A percentile compares a stretch with the other conserved stretches of the same genome.
Evolutionary conservation across 169 alveolate genomes (phyloP).

Genomic region (Neospora caninum): DNA sequence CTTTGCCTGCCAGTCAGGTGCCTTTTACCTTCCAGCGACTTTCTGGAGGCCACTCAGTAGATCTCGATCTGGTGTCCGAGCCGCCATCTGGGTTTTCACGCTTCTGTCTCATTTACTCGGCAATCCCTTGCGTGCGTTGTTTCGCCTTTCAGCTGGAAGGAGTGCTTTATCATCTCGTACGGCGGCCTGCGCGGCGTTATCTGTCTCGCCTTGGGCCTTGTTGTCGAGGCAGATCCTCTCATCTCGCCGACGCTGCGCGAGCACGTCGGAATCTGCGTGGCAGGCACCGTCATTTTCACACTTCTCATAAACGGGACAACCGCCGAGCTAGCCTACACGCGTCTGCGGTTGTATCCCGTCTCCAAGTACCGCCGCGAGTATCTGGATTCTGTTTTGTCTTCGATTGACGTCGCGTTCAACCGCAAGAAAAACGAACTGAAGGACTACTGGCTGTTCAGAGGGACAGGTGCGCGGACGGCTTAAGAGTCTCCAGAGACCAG

Average conservation of each 20-base stretch:
- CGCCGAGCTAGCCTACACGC: constrained; percentile 80
- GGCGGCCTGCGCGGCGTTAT: constrained; percentile 93
- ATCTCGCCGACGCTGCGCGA: constrained; percentile 67
- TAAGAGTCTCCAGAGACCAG: too few relatives aligned
- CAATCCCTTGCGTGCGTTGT: not conserved
- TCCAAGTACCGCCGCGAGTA: not conserved
- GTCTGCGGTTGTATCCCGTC: constrained; percentile 83
- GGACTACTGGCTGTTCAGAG: constrained; percentile 5
- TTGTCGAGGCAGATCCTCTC: constrained; percentile 83
- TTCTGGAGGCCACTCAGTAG: too few relatives aligned
- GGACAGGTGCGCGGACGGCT: not conserved
- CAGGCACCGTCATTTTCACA: constrained; percentile 88
- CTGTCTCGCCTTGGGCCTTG: constrained; percentile 88
- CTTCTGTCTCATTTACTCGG: too few relatives aligned
- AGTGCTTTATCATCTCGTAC: constrained; percentile 81
- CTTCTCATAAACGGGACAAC: constrained; percentile 89
- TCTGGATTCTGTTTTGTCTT: not conserved
- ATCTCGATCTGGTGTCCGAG: too few relatives aligned
- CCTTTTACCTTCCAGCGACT: too few relatives aligned
- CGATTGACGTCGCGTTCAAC: not conserved
- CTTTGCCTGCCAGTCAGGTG: too few relatives aligned
- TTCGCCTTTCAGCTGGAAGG: constrained; percentile 74
- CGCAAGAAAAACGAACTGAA: constrained; percentile 4
- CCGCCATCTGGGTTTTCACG: too few relatives aligned
- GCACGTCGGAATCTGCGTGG: constrained; percentile 85